Percentiles rank a stretch among this genome's conserved stretches.
phyloP scores from a whole-genome alignment of 306 rosid genomes.

The Corylus avellana region DNA sequence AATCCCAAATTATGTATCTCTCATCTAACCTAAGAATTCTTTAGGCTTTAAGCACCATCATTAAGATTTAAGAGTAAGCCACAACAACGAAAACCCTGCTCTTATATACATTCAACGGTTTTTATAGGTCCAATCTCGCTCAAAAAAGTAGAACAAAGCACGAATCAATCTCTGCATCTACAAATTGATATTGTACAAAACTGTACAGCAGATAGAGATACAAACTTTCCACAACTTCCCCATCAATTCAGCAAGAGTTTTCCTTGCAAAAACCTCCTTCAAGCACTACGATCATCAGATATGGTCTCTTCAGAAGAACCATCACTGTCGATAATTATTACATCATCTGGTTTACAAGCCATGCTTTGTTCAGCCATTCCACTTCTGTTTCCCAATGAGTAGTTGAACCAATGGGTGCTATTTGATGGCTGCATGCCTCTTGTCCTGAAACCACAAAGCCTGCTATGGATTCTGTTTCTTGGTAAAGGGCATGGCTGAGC shows the following conservation, averaged over 20 bases:
- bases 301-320: conserved; percentile 73
- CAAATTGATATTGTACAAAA: conserved; percentile 32
- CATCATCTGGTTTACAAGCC: conserved; percentile 32
- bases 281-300: conserved; percentile 52
- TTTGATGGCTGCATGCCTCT: conserved; percentile 28
- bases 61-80: too few relatives aligned
- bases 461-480: conserved; percentile 26
- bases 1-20: too few relatives aligned
- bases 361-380: conserved; percentile 37
- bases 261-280: conserved; percentile 23
- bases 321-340: conserved; percentile 57
- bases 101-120: neutral
- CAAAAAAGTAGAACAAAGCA: neutral
- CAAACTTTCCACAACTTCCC: conserved; percentile 22
- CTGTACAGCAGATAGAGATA: conserved; percentile 26
- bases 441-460: conserved; percentile 31
- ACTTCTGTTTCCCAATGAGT: conserved; percentile 32
- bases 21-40: too few relatives aligned
- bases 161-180: conserved; percentile 14
- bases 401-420: conserved; percentile 31
- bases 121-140: neutral
- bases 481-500: conserved; percentile 33
- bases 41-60: too few relatives aligned
- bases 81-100: neutral
- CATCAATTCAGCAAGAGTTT: conserved; percentile 2